Percentiles rank a stretch among this genome's conserved stretches.
Conservation (phyloP, 345 rosid genomes). For the Eutrema heterophyllum region DNA sequence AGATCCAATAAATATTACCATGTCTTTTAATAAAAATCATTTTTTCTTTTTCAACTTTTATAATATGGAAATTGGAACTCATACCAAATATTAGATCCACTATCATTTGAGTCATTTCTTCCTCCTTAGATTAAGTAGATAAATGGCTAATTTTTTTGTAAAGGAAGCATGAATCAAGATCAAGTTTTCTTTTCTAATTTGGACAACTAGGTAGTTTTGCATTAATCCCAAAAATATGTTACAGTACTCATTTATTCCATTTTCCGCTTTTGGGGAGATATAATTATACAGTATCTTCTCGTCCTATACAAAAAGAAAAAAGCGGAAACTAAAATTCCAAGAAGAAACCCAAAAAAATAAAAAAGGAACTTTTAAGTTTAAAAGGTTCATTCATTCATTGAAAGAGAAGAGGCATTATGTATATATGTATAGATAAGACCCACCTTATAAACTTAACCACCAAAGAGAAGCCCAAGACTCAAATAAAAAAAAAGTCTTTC, state of each 20-base stretch:
- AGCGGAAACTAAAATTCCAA: neutral
- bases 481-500: neutral
- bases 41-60: no score
- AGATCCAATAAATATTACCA: neutral
- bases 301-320: neutral
- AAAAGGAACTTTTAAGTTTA: constrained; percentile 9
- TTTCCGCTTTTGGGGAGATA: neutral
- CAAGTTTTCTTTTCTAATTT: neutral
- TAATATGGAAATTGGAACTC: no score
- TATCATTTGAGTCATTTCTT: neutral
- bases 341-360: neutral
- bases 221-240: neutral
- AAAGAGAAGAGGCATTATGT: constrained; percentile 11
- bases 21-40: neutral
- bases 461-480: constrained; percentile 20
- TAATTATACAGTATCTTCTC: neutral
- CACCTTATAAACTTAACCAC: constrained; percentile 22
- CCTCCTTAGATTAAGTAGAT: neutral
- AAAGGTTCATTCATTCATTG: constrained; percentile 15
- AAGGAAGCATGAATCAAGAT: neutral
- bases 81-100: neutral
- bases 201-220: neutral
- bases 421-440: constrained; percentile 15
- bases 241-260: constrained; percentile 5
- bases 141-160: neutral